These are phyloP conservation scores for Acer campestre DNA, from an alignment of 345 rosid species.

Conservation along the genomic window DNA sequence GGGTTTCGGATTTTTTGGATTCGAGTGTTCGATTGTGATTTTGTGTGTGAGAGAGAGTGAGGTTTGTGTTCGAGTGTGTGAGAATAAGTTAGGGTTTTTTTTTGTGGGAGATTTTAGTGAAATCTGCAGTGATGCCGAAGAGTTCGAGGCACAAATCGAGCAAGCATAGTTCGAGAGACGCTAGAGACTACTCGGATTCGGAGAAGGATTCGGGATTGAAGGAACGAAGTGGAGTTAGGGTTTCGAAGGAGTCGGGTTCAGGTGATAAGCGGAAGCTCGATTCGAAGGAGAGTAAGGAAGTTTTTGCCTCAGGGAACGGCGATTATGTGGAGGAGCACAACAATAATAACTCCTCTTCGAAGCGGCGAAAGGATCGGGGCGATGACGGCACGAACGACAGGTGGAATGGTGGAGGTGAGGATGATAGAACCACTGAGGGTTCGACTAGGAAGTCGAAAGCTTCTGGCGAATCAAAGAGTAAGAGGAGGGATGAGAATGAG, in stretches of 20 bases:
- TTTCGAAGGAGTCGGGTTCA: conserved; percentile 51
- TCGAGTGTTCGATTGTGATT: not conserved
- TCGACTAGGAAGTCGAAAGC: conserved; percentile 54
- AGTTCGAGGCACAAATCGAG: conserved; percentile 97
- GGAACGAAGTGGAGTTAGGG: conserved; percentile 57
- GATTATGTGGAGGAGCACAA: conserved; percentile 61
- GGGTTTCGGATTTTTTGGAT: conserved; percentile 22
- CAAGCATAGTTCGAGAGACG: conserved; percentile 75
- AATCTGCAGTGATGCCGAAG: conserved; percentile 59
- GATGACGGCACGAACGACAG: conserved; percentile 64
- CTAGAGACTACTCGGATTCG: conserved; percentile 84
- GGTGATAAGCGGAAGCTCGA: conserved; percentile 75
- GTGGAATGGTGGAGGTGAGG: conserved; percentile 79
- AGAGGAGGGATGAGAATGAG: conserved; percentile 55
- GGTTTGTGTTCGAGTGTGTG: conserved; percentile 9
- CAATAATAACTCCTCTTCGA: conserved; percentile 43
- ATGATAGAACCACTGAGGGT: conserved; percentile 38
- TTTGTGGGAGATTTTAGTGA: not conserved
- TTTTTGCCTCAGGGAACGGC: conserved; percentile 54
- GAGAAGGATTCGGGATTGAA: conserved; percentile 69
- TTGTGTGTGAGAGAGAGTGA: not conserved
- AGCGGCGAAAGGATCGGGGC: conserved; percentile 61
- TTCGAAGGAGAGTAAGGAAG: conserved; percentile 50
- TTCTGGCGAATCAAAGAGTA: conserved; percentile 66
- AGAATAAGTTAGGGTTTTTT: conserved; percentile 15